These are phyloP conservation scores for Mucor irregularis DNA, from an alignment of 371 early-diverging fungal genomes.

Conservation along the genomic window DNA sequence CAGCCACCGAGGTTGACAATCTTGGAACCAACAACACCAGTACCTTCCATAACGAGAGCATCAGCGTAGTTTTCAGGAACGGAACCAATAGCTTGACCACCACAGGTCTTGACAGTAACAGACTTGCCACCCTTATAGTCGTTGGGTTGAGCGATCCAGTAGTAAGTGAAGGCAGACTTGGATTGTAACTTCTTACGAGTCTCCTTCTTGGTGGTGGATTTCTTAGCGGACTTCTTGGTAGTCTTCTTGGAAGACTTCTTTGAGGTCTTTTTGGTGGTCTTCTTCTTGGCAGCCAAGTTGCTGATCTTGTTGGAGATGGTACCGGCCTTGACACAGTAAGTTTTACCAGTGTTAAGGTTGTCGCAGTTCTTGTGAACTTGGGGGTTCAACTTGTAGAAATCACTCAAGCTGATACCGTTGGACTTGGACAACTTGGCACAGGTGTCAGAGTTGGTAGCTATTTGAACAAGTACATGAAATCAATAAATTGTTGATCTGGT, in stretches of 20 bases:
- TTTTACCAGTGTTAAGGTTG: slow-evolving; percentile 41
- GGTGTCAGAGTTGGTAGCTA: slow-evolving; percentile 35
- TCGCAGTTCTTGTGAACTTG: slow-evolving; percentile 36
- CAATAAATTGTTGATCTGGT: not conserved
- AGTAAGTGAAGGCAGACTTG: slow-evolving; percentile 46
- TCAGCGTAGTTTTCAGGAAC: slow-evolving; percentile 46
- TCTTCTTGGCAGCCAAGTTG: slow-evolving; percentile 14
- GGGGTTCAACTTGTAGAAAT: slow-evolving; percentile 37
- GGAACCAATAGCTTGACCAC: slow-evolving; percentile 43
- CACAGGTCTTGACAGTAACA: slow-evolving; percentile 46
- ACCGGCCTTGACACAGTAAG: slow-evolving; percentile 36
- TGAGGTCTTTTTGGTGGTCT: slow-evolving; percentile 14
- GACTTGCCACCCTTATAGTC: slow-evolving; percentile 37
- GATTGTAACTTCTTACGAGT: slow-evolving; percentile 43
- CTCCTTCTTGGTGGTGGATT: slow-evolving; percentile 7
- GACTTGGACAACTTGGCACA: slow-evolving; percentile 37
- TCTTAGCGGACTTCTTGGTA: slow-evolving; percentile 9
- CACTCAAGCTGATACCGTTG: slow-evolving; percentile 25
- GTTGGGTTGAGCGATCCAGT: slow-evolving; percentile 47
- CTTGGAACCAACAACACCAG: slow-evolving; percentile 49
- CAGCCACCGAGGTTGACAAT: slow-evolving; percentile 54
- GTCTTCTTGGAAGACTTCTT: slow-evolving; percentile 13
- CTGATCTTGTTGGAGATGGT: not conserved
- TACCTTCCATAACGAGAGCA: slow-evolving; percentile 54
- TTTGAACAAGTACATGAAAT: not conserved